Conservation (phyloP, 2,329 filamentous ascomycete genomes). For the Apiospora sp. region DNA sequence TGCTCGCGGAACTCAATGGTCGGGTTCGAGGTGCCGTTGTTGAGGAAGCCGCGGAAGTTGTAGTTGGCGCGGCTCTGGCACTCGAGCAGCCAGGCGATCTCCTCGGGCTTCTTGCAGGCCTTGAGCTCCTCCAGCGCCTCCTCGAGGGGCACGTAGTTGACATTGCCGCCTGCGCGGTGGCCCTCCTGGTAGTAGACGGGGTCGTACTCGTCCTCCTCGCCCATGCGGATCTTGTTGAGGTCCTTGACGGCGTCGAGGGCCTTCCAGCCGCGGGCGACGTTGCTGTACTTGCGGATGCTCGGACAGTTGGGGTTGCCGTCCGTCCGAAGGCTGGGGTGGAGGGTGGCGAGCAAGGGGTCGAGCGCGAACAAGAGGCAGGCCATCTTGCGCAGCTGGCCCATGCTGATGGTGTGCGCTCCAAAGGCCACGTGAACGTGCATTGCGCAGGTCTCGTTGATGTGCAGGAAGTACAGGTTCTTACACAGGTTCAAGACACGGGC, state of each 20-base stretch:
- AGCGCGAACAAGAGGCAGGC: slow-evolving; percentile 30
- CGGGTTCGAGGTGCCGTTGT: not conserved
- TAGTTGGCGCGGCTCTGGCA: not conserved
- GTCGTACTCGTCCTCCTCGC: not conserved
- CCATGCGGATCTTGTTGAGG: not conserved
- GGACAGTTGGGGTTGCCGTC: not conserved
- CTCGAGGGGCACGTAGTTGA: not conserved
- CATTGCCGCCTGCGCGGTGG: not conserved
- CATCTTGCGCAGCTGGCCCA: slow-evolving; percentile 31
- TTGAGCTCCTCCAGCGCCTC: not conserved
- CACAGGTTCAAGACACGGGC: slow-evolving; percentile 25
- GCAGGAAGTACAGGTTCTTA: slow-evolving; percentile 27
- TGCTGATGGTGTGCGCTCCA: slow-evolving; percentile 26
- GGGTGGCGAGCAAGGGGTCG: slow-evolving; percentile 32
- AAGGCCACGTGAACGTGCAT: slow-evolving; percentile 37
- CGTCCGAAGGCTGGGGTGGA: slow-evolving; percentile 24
- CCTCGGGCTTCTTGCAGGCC: not conserved
- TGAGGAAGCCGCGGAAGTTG: not conserved
- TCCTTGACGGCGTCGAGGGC: not conserved
- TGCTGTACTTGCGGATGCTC: not conserved
- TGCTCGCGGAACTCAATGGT: slow-evolving; percentile 15
- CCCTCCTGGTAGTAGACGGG: not conserved
- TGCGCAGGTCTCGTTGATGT: slow-evolving; percentile 30
- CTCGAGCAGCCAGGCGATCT: not conserved
- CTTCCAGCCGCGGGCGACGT: not conserved